Evolutionary conservation across 2,329 filamentous ascomycete genomes (phyloP).

Genomic region (Aspergillus carbonarius): DNA sequence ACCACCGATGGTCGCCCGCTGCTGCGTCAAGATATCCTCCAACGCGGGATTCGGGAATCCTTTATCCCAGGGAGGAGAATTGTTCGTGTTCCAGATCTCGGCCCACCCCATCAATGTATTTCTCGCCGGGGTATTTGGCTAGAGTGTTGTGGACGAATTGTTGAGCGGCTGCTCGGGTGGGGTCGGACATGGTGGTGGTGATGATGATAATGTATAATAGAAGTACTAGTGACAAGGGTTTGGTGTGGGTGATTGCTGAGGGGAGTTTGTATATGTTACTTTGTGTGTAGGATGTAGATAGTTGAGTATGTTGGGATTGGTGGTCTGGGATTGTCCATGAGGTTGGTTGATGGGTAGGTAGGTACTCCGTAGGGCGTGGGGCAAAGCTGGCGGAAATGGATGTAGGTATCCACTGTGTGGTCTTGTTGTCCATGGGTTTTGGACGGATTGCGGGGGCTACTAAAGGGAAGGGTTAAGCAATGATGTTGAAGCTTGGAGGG

Average conservation of each 20-base stretch:
- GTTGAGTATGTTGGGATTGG: neutral
- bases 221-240: neutral
- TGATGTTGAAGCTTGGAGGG: too few species aligned
- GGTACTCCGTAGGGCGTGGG: too few species aligned
- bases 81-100: constrained; percentile 52
- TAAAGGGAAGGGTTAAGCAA: too few species aligned
- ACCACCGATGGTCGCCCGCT: constrained; percentile 38
- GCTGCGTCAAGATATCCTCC: constrained; percentile 51
- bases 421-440: neutral
- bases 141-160: constrained; percentile 7
- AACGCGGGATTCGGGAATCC: constrained; percentile 58
- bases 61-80: constrained; percentile 60
- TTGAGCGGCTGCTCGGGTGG: too few species aligned
- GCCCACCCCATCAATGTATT: constrained; percentile 48
- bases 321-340: neutral
- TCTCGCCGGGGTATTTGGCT: constrained; percentile 7
- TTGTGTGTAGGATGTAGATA: neutral
- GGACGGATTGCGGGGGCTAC: neutral
- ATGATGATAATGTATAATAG: neutral
- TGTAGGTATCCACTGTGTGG: neutral
- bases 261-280: neutral
- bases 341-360: neutral
- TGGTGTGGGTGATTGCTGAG: too few species aligned
- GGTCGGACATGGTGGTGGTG: neutral
- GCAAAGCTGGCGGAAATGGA: neutral